Evolutionary conservation across 225 moss, liverwort and hornwort species (phyloP).

Genomic region (Anthoceros angustus): DNA sequence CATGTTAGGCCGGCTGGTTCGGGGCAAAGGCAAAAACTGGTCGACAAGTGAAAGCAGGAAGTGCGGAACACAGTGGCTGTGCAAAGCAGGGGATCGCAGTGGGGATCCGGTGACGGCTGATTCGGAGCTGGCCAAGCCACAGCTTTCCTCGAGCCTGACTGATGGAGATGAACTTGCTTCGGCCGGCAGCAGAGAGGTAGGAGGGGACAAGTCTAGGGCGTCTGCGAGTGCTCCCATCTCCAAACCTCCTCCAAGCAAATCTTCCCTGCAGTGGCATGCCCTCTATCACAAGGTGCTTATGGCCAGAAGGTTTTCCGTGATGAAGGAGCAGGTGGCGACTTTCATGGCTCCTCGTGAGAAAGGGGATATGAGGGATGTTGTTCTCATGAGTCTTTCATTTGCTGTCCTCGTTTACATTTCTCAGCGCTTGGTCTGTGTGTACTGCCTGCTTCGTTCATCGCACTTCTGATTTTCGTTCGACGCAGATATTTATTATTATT

Average conservation of each 20-base stretch:
- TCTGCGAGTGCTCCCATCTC: background rate
- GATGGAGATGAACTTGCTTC: background rate
- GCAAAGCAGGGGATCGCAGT: background rate
- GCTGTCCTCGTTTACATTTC: conserved; percentile 79
- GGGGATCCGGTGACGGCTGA: background rate
- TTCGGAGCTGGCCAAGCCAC: background rate
- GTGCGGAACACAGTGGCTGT: background rate
- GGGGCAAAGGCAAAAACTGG: background rate
- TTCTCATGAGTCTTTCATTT: conserved; percentile 84
- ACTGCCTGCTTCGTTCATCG: conserved; percentile 38
- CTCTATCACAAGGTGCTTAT: background rate
- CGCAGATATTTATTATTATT: background rate
- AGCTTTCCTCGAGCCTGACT: background rate
- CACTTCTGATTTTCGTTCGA: background rate
- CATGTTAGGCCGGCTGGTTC: background rate
- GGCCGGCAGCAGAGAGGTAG: background rate
- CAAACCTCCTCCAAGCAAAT: background rate
- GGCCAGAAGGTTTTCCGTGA: background rate
- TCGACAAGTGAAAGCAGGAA: background rate
- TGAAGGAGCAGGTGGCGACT: conserved; percentile 35
- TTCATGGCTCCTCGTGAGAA: conserved; percentile 72
- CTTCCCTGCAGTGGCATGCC: background rate
- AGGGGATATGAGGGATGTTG: conserved; percentile 76
- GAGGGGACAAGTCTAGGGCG: background rate
- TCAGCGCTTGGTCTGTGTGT: conserved; percentile 83